Conservation (phyloP, 805 yeast genomes). For the Tetrapisispora taiwanensis region DNA sequence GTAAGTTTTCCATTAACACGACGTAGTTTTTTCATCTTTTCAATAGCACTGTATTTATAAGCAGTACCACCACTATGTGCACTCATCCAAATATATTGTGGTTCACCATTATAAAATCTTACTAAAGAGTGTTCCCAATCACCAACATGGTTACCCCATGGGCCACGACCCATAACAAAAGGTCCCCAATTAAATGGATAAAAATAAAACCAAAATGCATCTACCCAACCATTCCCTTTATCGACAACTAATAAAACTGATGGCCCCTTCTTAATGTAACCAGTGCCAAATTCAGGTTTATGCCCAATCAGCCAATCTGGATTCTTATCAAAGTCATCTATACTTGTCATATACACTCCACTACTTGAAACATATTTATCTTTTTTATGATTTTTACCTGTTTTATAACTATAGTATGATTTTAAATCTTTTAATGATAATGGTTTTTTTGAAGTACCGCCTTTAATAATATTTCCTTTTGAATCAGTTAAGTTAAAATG, state of each 20-base stretch:
- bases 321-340: conserved; percentile 55
- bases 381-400: conserved; percentile 6
- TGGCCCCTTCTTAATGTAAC: conserved; percentile 66
- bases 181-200: conserved; percentile 93
- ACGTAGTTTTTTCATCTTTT: conserved; percentile 43
- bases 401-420: conserved; percentile 3
- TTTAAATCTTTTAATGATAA: conserved; percentile 22
- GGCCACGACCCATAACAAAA: conserved; percentile 94
- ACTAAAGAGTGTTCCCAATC: conserved; percentile 97
- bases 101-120: conserved; percentile 70
- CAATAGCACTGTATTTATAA: conserved; percentile 65
- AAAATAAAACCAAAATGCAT: conserved; percentile 92
- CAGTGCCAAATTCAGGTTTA: conserved; percentile 61
- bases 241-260: conserved; percentile 76
- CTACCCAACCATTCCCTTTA: conserved; percentile 91
- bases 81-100: conserved; percentile 86
- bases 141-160: conserved; percentile 94
- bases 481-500: conserved; percentile 50
- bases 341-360: conserved; percentile 41
- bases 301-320: conserved; percentile 87
- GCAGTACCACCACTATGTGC: conserved; percentile 98
- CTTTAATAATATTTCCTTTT: conserved; percentile 32
- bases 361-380: conserved; percentile 16
- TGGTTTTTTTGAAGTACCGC: conserved; percentile 8
- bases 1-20: conserved; percentile 83